Evolutionary conservation across 257 asterid genomes (phyloP).

Genomic region (Leonotis leonurus): DNA sequence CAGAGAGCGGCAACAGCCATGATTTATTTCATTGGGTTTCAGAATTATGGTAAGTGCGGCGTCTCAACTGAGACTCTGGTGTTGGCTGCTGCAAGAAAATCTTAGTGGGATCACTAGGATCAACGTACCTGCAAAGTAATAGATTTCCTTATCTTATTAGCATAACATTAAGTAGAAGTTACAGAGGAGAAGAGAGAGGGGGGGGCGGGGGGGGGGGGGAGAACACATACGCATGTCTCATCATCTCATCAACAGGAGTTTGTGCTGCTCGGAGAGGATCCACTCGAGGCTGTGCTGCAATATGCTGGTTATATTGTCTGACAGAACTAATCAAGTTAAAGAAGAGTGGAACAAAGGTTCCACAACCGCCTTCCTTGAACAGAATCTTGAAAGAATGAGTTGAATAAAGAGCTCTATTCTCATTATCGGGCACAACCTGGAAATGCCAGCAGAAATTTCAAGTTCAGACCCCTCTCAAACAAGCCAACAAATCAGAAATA

Average conservation of each 20-base stretch:
- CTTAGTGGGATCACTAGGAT: constrained; percentile 88
- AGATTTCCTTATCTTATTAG: neutral
- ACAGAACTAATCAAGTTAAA: constrained; percentile 74
- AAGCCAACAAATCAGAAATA: neutral
- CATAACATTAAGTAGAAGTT: neutral
- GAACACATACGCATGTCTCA: constrained; percentile 50
- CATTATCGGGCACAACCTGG: constrained; percentile 87
- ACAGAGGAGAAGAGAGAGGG: neutral
- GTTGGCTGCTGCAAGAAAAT: constrained; percentile 95
- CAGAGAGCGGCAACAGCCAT: neutral
- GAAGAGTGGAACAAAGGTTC: constrained; percentile 85
- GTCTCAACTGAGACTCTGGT: constrained; percentile 74
- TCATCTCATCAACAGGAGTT: constrained; percentile 95
- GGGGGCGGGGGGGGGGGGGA: neutral
- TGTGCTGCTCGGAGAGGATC: constrained; percentile 97
- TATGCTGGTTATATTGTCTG: constrained; percentile 52
- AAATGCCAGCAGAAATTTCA: neutral
- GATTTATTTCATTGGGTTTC: constrained; percentile 25
- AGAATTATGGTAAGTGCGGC: constrained; percentile 62
- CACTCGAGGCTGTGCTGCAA: constrained; percentile 34
- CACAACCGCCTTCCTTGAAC: constrained; percentile 99
- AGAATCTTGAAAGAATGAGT: constrained; percentile 85
- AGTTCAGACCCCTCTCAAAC: constrained; percentile 1
- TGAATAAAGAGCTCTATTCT: constrained; percentile 72
- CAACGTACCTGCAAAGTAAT: constrained; percentile 66